Percentiles rank a stretch among this genome's conserved stretches.
phyloP scores from a whole-genome alignment of 1,284 basidiomycete species.

The Tylopilus sp. region DNA sequence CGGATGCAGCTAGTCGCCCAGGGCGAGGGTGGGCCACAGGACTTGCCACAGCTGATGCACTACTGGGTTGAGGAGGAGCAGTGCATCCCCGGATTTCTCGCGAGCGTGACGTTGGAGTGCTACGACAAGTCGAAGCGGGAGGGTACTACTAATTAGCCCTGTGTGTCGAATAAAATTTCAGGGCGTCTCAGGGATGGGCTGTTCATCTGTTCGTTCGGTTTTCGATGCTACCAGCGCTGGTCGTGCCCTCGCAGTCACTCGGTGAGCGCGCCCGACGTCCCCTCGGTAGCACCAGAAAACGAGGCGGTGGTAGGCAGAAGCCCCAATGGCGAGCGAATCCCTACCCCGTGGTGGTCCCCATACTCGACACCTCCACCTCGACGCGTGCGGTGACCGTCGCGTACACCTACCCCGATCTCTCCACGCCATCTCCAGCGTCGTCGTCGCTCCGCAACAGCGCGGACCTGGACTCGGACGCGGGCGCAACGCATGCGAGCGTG shows the following conservation, averaged over 20 bases:
- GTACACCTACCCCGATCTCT: neutral
- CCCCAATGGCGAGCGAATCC: too few relatives aligned
- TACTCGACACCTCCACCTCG: neutral
- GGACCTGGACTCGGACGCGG: too few relatives aligned
- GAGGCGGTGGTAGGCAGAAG: too few relatives aligned
- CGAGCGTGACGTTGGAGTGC: constrained; percentile 70
- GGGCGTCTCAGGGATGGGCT: too few relatives aligned
- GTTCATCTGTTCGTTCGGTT: too few relatives aligned
- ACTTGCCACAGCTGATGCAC: constrained; percentile 60
- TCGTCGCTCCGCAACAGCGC: too few relatives aligned
- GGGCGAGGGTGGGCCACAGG: constrained; percentile 66
- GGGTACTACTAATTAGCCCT: neutral
- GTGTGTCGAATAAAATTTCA: too few relatives aligned
- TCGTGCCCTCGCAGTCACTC: too few relatives aligned
- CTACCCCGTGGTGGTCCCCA: neutral
- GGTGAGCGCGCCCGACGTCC: too few relatives aligned
- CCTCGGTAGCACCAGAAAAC: too few relatives aligned
- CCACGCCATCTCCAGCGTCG: too few relatives aligned
- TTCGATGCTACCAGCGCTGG: too few relatives aligned
- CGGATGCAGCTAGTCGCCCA: constrained; percentile 68
- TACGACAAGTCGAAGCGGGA: constrained; percentile 56
- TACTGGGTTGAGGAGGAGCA: constrained; percentile 72
- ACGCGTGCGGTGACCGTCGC: neutral
- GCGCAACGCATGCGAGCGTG: neutral
- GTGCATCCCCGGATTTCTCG: constrained; percentile 73